Base-by-base conservation (phyloP, 768 basidiomycete genomes). In the Kwoniella sp. region DNA sequence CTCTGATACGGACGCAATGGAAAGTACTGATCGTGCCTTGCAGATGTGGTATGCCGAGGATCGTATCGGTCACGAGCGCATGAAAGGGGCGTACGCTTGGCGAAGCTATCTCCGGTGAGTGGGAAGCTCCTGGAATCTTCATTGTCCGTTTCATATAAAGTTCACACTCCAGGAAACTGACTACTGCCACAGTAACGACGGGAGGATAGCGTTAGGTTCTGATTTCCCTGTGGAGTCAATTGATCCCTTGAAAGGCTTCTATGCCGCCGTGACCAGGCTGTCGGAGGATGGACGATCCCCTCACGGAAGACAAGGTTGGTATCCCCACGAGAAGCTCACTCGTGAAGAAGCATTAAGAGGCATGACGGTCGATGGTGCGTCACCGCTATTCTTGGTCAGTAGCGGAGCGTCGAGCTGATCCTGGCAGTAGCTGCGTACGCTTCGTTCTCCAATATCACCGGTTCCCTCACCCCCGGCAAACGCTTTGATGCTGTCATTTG, bases 191-290 rank as follows among this genome's bases (percentile, higher is more conserved):
- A 82, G 80, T 1, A 60, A 63, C 26, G 81, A 81, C 7, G 79
- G 80, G 1, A 69, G 87, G 15, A 83, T 94, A 1, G 88, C 92
- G 0, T 83, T 97, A 1, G 94, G 95, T 1, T 91, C 92, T 2
- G 94, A 97, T 78, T 96, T 97, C 79, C 95, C 95, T 0, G 88
- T 97, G 2, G 94, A 97, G 79, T 85, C 86, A 10, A 88, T 95
- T 57, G 91, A 95, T 73, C 94, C 95, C 0, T 81, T 97, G 33
- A 82, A 89, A 2, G 91, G 91, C 0, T 94, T 96, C 80, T 92
- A 93, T 69, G 92, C 95, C 5, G 91, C 92, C 0, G 84, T 92
- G 1, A 84, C 91, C 1, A 85, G 94, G 15, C 82, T 91, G 5
- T 84, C 85, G 24, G 82, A 83, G 1, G 83, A 85, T 13, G 92